phyloP scores from a whole-genome alignment of 805 yeast genomes.

The Metschnikowia cubensis region DNA sequence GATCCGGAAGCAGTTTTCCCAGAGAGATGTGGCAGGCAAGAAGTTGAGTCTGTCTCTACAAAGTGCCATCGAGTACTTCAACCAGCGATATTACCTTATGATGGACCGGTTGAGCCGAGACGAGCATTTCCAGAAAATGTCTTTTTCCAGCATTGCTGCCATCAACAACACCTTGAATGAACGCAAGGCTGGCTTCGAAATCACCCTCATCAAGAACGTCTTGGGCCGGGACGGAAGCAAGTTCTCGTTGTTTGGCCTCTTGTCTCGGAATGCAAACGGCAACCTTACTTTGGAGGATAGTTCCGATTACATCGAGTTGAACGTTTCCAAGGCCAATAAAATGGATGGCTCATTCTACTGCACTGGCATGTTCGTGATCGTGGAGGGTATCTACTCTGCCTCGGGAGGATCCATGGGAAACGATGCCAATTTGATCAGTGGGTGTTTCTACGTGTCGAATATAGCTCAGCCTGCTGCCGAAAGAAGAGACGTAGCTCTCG shows the following conservation, averaged over 20 bases:
- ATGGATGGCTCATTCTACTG: constrained; percentile 63
- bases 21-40: constrained; percentile 12
- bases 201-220: constrained; percentile 78
- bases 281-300: constrained; percentile 78
- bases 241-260: constrained; percentile 75
- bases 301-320: constrained; percentile 68
- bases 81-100: constrained; percentile 56
- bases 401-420: constrained; percentile 44
- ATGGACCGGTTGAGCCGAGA: constrained; percentile 72
- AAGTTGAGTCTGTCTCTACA: constrained; percentile 13
- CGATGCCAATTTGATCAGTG: constrained; percentile 31
- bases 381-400: constrained; percentile 80
- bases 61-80: constrained; percentile 38
- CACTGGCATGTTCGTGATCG: constrained; percentile 72
- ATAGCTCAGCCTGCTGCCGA: constrained; percentile 90
- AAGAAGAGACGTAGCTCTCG: constrained; percentile 58
- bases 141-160: constrained; percentile 43
- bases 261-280: constrained; percentile 61
- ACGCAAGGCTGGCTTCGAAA: constrained; percentile 20
- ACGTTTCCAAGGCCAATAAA: constrained; percentile 57
- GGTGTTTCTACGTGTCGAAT: constrained; percentile 64
- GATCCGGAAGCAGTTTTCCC: constrained; percentile 53
- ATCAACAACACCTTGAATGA: constrained; percentile 24
- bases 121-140: constrained; percentile 61
- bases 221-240: constrained; percentile 78